A percentile compares a stretch with the other conserved stretches of the same genome.
These are phyloP conservation scores for Ogataea henricii DNA, from an alignment of 805 yeast genomes.

Conservation along the genomic window DNA sequence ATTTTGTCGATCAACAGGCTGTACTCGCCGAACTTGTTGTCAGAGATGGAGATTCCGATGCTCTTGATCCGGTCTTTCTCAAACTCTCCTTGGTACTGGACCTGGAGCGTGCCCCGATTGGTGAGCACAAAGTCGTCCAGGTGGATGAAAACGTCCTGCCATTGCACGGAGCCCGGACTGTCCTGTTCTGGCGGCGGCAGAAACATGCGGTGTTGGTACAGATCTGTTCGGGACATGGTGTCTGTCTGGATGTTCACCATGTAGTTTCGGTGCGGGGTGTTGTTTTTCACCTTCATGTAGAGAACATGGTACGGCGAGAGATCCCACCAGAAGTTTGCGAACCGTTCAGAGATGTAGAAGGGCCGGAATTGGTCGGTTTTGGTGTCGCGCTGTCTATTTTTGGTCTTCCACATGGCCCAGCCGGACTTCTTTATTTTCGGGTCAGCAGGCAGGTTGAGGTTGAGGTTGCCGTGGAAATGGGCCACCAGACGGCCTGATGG, in stretches of 20 bases:
- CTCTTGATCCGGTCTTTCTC: conserved; percentile 68
- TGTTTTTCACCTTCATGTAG: conserved; percentile 72
- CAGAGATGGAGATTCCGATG: conserved; percentile 76
- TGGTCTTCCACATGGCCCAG: conserved; percentile 83
- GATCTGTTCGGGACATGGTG: conserved; percentile 72
- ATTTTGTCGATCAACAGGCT: conserved; percentile 70
- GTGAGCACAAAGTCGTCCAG: conserved; percentile 79
- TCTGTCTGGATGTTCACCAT: conserved; percentile 82
- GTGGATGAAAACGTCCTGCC: conserved; percentile 85
- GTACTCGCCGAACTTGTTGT: conserved; percentile 76
- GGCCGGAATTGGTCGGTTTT: conserved; percentile 43
- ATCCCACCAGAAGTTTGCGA: conserved; percentile 61
- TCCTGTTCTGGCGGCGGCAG: conserved; percentile 36
- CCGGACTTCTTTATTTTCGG: conserved; percentile 68
- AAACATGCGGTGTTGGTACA: conserved; percentile 80
- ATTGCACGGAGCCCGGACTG: conserved; percentile 29
- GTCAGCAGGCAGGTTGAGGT: conserved; percentile 63
- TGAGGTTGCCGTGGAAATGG: conserved; percentile 68
- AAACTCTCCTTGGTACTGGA: conserved; percentile 57
- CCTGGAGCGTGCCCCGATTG: conserved; percentile 64
- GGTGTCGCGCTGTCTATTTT: conserved; percentile 50
- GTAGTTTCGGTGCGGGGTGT: conserved; percentile 57
- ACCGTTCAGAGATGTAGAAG: conserved; percentile 38
- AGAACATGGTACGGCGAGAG: conserved; percentile 64
- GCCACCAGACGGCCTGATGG: conserved; percentile 48